A percentile compares a stretch with the other conserved stretches of the same genome.
Conservation (phyloP, 1,284 basidiomycete genomes). For the Fomitopsis schrenkii region DNA sequence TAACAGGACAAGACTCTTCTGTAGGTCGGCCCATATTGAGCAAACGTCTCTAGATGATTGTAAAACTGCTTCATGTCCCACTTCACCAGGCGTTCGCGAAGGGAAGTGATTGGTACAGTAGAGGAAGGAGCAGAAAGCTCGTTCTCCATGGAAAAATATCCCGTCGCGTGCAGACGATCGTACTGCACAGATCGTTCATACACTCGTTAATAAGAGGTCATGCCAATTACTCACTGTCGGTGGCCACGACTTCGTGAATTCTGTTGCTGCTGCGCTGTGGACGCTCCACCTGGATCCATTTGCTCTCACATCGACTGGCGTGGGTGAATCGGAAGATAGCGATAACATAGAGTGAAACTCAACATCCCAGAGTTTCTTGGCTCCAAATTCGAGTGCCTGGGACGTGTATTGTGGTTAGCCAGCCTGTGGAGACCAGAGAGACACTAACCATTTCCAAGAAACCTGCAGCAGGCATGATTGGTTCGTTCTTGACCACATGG, state of each 20-base stretch:
- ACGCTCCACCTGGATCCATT: not conserved
- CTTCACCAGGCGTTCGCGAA: slow-evolving; percentile 8
- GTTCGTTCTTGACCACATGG: slow-evolving; percentile 34
- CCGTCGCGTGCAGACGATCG: not conserved
- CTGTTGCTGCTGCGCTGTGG: too few species aligned
- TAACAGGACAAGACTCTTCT: slow-evolving; percentile 5
- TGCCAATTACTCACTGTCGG: too few species aligned
- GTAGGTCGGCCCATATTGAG: slow-evolving; percentile 14
- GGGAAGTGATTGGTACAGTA: too few species aligned
- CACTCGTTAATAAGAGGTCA: not conserved
- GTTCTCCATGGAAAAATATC: not conserved
- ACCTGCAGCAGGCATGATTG: slow-evolving; percentile 40
- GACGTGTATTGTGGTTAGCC: not conserved
- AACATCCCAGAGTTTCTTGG: slow-evolving; percentile 19
- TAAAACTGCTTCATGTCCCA: not conserved
- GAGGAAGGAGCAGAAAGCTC: slow-evolving; percentile 10
- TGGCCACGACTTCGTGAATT: too few species aligned
- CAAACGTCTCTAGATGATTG: slow-evolving; percentile 1
- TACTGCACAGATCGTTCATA: not conserved
- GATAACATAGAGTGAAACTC: slow-evolving; percentile 20
- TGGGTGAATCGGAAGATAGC: slow-evolving; percentile 26
- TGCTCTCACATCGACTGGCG: slow-evolving; percentile 15
- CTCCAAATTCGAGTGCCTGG: slow-evolving; percentile 23
- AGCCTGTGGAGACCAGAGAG: too few species aligned
- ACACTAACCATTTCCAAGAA: slow-evolving; percentile 38